phyloP scores from a whole-genome alignment of 2,329 filamentous ascomycete species.

The Hypomyces rosellus region DNA sequence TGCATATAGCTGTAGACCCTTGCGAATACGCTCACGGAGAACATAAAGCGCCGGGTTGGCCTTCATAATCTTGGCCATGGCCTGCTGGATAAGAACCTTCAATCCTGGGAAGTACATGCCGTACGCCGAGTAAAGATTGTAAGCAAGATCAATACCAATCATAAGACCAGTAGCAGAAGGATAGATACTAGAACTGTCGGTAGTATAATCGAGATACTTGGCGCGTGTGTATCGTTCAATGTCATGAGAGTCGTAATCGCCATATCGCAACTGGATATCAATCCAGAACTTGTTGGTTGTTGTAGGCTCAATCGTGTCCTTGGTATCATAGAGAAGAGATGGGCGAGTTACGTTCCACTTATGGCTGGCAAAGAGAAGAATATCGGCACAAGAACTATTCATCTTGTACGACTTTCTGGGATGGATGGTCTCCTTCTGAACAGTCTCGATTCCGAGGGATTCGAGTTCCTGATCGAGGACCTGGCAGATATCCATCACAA shows the following conservation, averaged over 20 bases:
- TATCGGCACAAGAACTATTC: constrained; percentile 98
- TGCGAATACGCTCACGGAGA: constrained; percentile 92
- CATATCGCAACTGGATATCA: constrained; percentile 92
- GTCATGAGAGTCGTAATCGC: constrained; percentile 98
- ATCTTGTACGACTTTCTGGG: constrained; percentile 99
- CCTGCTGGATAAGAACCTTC: constrained; percentile 91
- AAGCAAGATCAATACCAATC: constrained; percentile 95
- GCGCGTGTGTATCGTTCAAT: constrained; percentile 96
- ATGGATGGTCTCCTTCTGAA: constrained; percentile 98
- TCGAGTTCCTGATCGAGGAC: constrained; percentile 97
- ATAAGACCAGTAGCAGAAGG: constrained; percentile 94
- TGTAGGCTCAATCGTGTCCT: constrained; percentile 87
- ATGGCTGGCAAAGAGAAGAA: constrained; percentile 91
- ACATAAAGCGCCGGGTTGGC: constrained; percentile 96
- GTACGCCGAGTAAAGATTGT: constrained; percentile 97
- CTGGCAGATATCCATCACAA: constrained; percentile 98
- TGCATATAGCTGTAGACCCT: constrained; percentile 94
- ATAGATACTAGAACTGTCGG: constrained; percentile 97
- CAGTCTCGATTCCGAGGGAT: constrained; percentile 90
- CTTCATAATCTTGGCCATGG: constrained; percentile 99
- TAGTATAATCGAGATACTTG: constrained; percentile 98
- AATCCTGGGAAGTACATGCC: constrained; percentile 98
- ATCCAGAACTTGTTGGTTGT: constrained; percentile 99
- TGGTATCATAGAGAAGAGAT: constrained; percentile 90
- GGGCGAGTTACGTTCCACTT: constrained; percentile 98